Evolutionary conservation across 1,284 basidiomycete species (phyloP), one percentile per base, ranked within the genome.

Genomic region (Ustilago nuda): DNA sequence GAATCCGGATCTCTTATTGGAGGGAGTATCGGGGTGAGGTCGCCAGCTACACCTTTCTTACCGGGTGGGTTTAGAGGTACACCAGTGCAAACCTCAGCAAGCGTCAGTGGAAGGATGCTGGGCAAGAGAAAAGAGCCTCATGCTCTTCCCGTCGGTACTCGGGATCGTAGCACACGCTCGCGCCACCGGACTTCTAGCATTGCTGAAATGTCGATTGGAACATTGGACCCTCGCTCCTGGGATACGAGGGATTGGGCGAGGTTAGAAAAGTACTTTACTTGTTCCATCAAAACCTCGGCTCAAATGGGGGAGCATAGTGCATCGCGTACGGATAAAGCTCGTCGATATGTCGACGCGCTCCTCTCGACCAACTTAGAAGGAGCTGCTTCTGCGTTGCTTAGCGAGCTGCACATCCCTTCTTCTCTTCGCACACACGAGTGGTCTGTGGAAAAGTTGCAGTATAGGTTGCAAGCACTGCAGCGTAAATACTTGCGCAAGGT

Each of bases 221-320:
- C n/a, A 6, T 55, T 76, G 52, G 23, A 61, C 50, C 30, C 68
- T 36, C 61, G 64, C 43, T 23, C 57, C 1, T 77, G 75, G 75
- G 61, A 66, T 6, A 56, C 66, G 1, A 8, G 23, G 2, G 75
- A 77, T 59, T 77, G 75, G 75, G 23, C 41, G 1, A 60, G 75
- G 3, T 70, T 77, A 6, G 75, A 77, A 64, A 70, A 65, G 55
- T 77, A 73, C 61, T 73, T 73, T n/a, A 56, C 66, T 2, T 52
- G 35, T 5, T 63, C 60, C 13, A 51, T 77, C 36, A 63, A 65
- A 36, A 23, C 37, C n/a, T 50, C 23, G 23, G 23, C 23, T 27
- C 3, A 3, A 27, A 27, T 27, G 23, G 23, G 23, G 3, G 23
- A 27, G 23, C 48, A 30, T 8, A 8, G 27, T 30, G 15, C 48